These are phyloP conservation scores for Colletotrichum salicis DNA, from an alignment of 2,329 filamentous ascomycete species.

Conservation along the genomic window DNA sequence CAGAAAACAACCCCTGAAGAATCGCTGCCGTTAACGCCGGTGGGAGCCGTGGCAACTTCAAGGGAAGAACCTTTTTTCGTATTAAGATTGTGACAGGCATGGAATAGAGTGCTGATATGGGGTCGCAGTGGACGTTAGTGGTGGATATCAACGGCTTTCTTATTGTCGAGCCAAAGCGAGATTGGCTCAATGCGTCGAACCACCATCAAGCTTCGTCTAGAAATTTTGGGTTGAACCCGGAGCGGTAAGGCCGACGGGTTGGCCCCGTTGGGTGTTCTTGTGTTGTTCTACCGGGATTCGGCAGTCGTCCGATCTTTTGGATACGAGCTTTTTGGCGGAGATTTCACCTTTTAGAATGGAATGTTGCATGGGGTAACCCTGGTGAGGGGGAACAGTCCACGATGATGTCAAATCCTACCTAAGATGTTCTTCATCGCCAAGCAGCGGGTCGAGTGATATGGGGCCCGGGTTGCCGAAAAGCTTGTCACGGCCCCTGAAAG, in stretches of 20 bases:
- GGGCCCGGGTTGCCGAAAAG: slow-evolving; percentile 16
- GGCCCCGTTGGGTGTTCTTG: not conserved
- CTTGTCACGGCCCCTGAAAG: slow-evolving; percentile 2
- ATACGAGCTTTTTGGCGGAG: slow-evolving; percentile 27
- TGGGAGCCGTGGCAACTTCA: too few species aligned
- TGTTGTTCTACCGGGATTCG: slow-evolving; percentile 6
- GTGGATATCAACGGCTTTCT: slow-evolving; percentile 7
- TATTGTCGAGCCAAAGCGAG: not conserved
- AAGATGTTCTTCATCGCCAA: not conserved
- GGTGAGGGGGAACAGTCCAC: not conserved
- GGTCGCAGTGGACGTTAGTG: slow-evolving; percentile 3
- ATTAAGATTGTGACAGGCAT: slow-evolving; percentile 15
- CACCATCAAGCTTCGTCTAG: not conserved
- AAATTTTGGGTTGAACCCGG: not conserved
- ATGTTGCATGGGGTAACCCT: slow-evolving; percentile 3
- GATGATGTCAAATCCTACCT: slow-evolving; percentile 5
- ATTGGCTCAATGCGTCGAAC: slow-evolving; percentile 12
- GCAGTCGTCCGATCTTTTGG: slow-evolving; percentile 19
- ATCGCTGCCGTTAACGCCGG: not conserved
- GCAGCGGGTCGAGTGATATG: not conserved
- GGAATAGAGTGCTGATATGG: not conserved
- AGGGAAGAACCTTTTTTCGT: slow-evolving; percentile 18
- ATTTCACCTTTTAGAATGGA: not conserved
- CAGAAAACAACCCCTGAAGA: not conserved
- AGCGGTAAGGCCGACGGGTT: not conserved